Base-by-base conservation (phyloP, 2,329 filamentous ascomycete genomes). In the Fusarium paranaense region DNA sequence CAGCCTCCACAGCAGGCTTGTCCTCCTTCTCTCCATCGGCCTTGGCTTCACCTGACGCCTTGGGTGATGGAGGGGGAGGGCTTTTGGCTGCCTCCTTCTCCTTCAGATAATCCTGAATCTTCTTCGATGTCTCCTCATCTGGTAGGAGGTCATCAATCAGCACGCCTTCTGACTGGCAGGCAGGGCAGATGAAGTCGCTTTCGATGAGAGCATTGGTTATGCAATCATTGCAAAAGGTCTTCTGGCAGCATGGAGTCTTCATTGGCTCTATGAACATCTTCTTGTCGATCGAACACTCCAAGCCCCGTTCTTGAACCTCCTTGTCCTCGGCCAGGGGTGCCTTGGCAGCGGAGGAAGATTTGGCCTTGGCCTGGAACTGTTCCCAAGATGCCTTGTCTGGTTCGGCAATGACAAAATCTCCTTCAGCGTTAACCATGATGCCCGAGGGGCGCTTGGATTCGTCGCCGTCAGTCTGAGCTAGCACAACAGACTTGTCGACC, bases 181-280 rank as follows among this genome's bases (percentile, higher is more conserved):
- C 92, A 74, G 97, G 97, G 85, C 97, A 99, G 84, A 95, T 89
- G 85, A 99, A 95, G 89, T 99, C 97, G 90, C 93, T 97, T 88
- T 98, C 95, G 86, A 98, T 96, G 85, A 99, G 92, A 85, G 95
- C 94, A 90, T 98, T 98, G 83, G 97, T 97, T 86, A 99, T 98
- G 93, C 97, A 99, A 83, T 98, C 95, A 90, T 97, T 97, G 90
- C 97, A 99, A 89, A 97, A 99, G 82, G 95, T 98, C 90, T 94
- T 97, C 86, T 94, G 91, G 89, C 97, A 99, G 90, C 97, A 99
- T 77, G 97, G 96, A 81, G 97, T 98, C 90, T 98, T 97, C 89
- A 97, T 97, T 90, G 97, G 96, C 84, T 98, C 95, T 91, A 97
- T 92, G 86, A 98, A 98, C 90, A 98, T 93, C 85, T 94, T 95